Evolutionary conservation across 176 grass and related monocot species (phyloP), one percentile per base, ranked within the genome.

Genomic region (Aegilops speltoides): DNA sequence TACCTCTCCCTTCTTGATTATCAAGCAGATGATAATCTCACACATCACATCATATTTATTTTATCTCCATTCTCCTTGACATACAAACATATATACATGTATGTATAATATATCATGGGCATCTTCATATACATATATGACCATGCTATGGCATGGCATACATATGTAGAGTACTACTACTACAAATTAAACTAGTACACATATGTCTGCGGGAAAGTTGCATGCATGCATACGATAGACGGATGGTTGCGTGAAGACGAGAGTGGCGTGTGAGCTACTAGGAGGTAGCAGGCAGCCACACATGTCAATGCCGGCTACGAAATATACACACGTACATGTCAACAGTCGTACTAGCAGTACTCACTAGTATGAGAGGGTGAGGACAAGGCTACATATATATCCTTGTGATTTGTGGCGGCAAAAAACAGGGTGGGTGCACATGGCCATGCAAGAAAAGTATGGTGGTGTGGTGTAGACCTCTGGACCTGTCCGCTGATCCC

Each of bases 401-500:
- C 76, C 8, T 26, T 59, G 13, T 20, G 19, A 81, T 73, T 33
- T 63, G 8, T 5, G 23, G 78, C 60, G 41, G 3, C 29, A n/a
- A n/a, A 24, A 79, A 64, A 81, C 84, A 87, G 84, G 84, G 63
- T 86, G 89, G 73, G 14, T 19, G 41, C 64, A 89, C 84, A 87
- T 90, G 88, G 22, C 8, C 50, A 63, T 26, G 37, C 16, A 24
- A 66, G 57, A 57, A 57, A 54, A 54, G 46, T 19, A 56, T 84
- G 76, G 66, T 56, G 57, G 17, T 80, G 87, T n/a, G n/a, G n/a
- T 32, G 68, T 48, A 81, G 82, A 43, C 80, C 67, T n/a, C n/a
- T n/a, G n/a, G n/a, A n/a, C 84, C 6, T 87, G 85, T 84, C 85
- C 80, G 80, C 74, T 90, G 85, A 87, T 87, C 74, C 85, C 89